A percentile compares a stretch with the other conserved stretches of the same genome.
These are phyloP conservation scores for Agrocybe praecox DNA, from an alignment of 768 basidiomycete species.

Conservation along the genomic window DNA sequence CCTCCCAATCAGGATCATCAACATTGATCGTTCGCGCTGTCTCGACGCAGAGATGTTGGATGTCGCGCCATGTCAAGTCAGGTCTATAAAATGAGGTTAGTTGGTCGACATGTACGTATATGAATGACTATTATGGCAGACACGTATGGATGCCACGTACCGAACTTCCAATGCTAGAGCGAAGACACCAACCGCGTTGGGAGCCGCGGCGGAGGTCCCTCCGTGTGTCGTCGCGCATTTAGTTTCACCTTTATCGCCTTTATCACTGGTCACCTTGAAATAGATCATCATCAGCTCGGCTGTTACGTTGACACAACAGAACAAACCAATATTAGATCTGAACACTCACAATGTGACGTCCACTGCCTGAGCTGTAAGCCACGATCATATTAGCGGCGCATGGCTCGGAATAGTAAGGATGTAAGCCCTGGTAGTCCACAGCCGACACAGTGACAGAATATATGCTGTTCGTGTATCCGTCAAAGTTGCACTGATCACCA, in stretches of 20 bases:
- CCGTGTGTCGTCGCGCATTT: constrained; percentile 85
- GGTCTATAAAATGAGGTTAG: constrained; percentile 52
- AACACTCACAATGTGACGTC: constrained; percentile 83
- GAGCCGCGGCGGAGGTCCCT: constrained; percentile 97
- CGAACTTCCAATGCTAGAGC: constrained; percentile 87
- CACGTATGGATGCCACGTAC: constrained; percentile 39
- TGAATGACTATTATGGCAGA: constrained; percentile 1
- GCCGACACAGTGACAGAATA: constrained; percentile 97
- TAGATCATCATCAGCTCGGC: background rate
- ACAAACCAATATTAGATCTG: constrained; percentile 2
- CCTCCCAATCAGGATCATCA: constrained; percentile 94
- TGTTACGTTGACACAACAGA: background rate
- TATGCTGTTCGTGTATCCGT: constrained; percentile 98
- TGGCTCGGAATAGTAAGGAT: constrained; percentile 97
- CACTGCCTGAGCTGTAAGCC: constrained; percentile 93
- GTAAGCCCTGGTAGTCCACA: constrained; percentile 88
- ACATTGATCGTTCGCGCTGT: constrained; percentile 80
- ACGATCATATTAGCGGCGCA: constrained; percentile 98
- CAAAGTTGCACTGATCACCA: constrained; percentile 98
- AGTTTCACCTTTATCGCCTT: constrained; percentile 87
- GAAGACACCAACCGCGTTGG: constrained; percentile 93
- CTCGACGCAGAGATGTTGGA: constrained; percentile 86
- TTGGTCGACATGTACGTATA: background rate
- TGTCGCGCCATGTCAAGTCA: constrained; percentile 94
- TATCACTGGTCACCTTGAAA: constrained; percentile 88